Evolutionary conservation across 2,329 filamentous ascomycete species (phyloP).

Genomic region (Aspergillus flavus): DNA sequence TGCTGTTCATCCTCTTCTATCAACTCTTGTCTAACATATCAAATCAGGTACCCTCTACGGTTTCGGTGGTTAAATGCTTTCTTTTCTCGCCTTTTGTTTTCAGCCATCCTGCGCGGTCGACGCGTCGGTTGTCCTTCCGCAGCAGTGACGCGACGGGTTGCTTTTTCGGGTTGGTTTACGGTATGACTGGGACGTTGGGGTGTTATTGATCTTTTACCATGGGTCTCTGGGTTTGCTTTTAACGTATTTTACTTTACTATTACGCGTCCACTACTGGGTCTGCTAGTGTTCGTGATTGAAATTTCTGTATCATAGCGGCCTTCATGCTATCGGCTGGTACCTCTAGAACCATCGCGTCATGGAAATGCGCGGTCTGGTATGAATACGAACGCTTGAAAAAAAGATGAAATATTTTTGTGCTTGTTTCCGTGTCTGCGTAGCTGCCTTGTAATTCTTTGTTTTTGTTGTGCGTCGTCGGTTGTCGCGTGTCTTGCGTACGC

Average conservation of each 20-base stretch:
- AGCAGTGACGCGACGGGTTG: slow-evolving; percentile 37
- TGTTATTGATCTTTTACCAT: slow-evolving; percentile 46
- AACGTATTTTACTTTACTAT: slow-evolving; percentile 41
- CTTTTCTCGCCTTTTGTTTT: slow-evolving; percentile 33
- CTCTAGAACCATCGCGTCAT: slow-evolving; percentile 34
- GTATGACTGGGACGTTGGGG: slow-evolving; percentile 50
- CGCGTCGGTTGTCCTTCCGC: slow-evolving; percentile 33
- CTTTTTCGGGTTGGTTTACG: slow-evolving; percentile 46
- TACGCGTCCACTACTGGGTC: slow-evolving; percentile 42
- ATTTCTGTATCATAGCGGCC: slow-evolving; percentile 49
- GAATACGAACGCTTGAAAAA: slow-evolving; percentile 37
- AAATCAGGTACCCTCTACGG: slow-evolving; percentile 72
- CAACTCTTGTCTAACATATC: slow-evolving; percentile 22
- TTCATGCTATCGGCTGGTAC: slow-evolving; percentile 39
- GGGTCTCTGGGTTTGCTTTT: slow-evolving; percentile 48
- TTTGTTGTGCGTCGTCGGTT: not conserved
- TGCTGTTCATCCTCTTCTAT: slow-evolving; percentile 5
- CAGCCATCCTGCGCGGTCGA: slow-evolving; percentile 37
- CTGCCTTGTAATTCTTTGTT: not conserved
- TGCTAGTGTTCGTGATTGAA: slow-evolving; percentile 42
- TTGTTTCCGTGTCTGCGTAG: not conserved
- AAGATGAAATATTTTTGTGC: not conserved
- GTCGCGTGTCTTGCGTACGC: not conserved
- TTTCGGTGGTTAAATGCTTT: slow-evolving; percentile 75
- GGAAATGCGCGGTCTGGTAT: slow-evolving; percentile 35